Evolutionary conservation across 2,329 filamentous ascomycete species (phyloP).

Genomic region (Fusarium lyarnte): DNA sequence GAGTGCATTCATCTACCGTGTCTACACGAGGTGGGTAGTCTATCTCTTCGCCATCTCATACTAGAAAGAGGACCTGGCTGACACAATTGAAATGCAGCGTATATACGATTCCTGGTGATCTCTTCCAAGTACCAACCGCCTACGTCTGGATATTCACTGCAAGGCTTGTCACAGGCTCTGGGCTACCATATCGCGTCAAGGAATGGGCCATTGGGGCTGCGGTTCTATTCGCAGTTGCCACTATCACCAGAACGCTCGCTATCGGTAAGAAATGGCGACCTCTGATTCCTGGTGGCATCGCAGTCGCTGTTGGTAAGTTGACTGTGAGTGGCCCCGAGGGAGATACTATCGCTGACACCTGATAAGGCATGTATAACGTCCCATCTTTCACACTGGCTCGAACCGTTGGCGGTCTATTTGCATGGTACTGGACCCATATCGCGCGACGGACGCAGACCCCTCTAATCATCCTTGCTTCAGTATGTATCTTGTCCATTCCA

Average conservation of each 20-base stretch:
- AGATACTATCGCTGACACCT: constrained; percentile 17
- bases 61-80: background rate
- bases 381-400: constrained; percentile 94
- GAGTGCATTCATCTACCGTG: constrained; percentile 84
- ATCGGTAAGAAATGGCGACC: constrained; percentile 72
- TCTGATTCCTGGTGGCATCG: constrained; percentile 90
- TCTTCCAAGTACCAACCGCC: constrained; percentile 93
- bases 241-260: constrained; percentile 72
- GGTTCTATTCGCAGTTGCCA: constrained; percentile 75
- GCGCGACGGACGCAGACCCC: constrained; percentile 70
- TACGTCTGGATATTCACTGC: constrained; percentile 99
- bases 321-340: background rate
- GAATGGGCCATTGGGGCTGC: constrained; percentile 83
- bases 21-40: constrained; percentile 74
- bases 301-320: constrained; percentile 82
- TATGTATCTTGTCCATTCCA: constrained; percentile 48
- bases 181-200: constrained; percentile 83
- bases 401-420: constrained; percentile 77
- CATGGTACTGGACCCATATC: constrained; percentile 78
- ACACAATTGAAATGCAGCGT: constrained; percentile 61
- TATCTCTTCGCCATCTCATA: background rate
- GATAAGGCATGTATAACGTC: constrained; percentile 91
- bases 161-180: constrained; percentile 88
- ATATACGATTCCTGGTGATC: constrained; percentile 85
- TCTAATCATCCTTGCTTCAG: constrained; percentile 85